A percentile compares a stretch with the other conserved stretches of the same genome.
Conservation (phyloP, 1,284 basidiomycete genomes). For the Cryptococcus hybrid region DNA sequence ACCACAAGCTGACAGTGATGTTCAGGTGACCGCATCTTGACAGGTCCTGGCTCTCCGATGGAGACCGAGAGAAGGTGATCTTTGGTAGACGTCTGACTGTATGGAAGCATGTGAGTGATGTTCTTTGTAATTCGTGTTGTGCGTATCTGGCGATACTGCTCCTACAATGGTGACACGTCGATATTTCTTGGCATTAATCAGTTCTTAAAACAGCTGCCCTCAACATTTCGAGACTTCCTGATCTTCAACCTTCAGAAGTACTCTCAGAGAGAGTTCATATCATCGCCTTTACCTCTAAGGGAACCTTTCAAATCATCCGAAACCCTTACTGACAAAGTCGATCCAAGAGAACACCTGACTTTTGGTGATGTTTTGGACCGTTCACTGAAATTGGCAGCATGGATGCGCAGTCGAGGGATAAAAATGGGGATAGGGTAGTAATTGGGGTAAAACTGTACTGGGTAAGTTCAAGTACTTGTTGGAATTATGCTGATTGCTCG, state of each 20-base stretch:
- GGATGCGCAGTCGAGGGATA: constrained; percentile 30
- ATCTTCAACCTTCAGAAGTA: constrained; percentile 19
- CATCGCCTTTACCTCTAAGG: not conserved
- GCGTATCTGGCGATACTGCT: not conserved
- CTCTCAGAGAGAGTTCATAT: constrained; percentile 9
- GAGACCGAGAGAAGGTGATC: constrained; percentile 36
- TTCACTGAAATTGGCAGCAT: constrained; percentile 22
- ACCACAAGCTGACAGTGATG: not conserved
- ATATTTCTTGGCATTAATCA: no score
- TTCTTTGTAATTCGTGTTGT: no score
- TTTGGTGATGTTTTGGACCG: constrained; percentile 27
- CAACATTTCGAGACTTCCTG: constrained; percentile 36
- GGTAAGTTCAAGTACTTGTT: constrained; percentile 13
- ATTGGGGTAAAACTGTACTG: constrained; percentile 42
- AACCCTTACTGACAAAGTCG: not conserved
- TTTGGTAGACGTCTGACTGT: constrained; percentile 23
- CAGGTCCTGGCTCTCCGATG: constrained; percentile 30
- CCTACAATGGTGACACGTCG: no score
- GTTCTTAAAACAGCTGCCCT: constrained; percentile 25
- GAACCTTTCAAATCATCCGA: not conserved
- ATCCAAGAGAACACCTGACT: constrained; percentile 21
- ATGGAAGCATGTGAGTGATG: constrained; percentile 40
- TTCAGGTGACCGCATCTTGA: constrained; percentile 38
- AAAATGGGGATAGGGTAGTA: constrained; percentile 28
- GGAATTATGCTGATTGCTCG: not conserved